These are phyloP conservation scores for Hippophae tibetana DNA, from an alignment of 306 rosid genomes.

Conservation along the genomic window DNA sequence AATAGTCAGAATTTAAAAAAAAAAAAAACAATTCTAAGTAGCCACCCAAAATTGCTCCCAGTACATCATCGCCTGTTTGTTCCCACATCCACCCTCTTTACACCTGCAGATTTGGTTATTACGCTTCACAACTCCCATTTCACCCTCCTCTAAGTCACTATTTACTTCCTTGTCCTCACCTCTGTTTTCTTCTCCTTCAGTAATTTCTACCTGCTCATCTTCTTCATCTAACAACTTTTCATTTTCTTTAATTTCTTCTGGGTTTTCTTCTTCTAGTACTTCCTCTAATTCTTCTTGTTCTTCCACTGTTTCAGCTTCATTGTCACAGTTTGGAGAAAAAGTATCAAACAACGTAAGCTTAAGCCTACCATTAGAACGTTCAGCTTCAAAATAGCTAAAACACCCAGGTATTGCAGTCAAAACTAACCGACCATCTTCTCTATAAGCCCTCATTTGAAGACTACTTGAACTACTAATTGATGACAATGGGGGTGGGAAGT, in stretches of 20 bases:
- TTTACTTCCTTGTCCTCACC: constrained; percentile 29
- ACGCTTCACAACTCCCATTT: constrained; percentile 30
- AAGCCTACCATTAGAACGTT: constrained; percentile 49
- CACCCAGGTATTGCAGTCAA: constrained; percentile 32
- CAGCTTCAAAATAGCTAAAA: constrained; percentile 29
- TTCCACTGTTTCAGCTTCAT: not conserved
- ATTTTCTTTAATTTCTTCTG: too few species aligned
- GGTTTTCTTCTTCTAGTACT: not conserved
- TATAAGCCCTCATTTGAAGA: constrained; percentile 31
- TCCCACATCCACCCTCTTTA: constrained; percentile 48
- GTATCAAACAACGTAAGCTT: constrained; percentile 24
- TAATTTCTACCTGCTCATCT: too few species aligned
- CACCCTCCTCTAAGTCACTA: constrained; percentile 30
- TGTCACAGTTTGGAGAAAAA: not conserved
- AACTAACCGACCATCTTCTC: constrained; percentile 50
- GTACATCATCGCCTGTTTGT: constrained; percentile 15
- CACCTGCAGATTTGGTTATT: constrained; percentile 41
- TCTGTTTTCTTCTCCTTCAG: not conserved
- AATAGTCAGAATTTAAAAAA: constrained; percentile 5
- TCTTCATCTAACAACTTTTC: too few species aligned
- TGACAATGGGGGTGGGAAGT: constrained; percentile 49
- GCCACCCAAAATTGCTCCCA: constrained; percentile 45
- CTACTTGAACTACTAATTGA: constrained; percentile 31
- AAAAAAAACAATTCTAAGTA: constrained; percentile 18
- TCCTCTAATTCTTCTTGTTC: not conserved